Conservation (phyloP, 306 rosid species). For the Senna tora region DNA sequence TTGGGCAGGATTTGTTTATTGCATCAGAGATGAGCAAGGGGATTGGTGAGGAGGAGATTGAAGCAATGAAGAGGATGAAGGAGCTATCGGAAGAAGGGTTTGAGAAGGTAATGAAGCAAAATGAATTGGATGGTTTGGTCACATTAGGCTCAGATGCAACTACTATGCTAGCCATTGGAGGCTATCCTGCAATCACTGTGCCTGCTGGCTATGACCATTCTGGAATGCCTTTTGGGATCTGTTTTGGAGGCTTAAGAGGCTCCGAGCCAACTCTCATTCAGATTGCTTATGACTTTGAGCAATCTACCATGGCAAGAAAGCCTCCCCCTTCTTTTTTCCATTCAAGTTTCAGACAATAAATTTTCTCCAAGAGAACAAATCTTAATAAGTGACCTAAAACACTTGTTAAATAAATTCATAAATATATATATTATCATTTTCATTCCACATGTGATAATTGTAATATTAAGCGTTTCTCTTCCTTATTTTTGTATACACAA, state of each 20-base stretch:
- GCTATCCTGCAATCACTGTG: constrained; percentile 56
- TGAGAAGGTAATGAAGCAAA: constrained; percentile 49
- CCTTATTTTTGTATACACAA: too few relatives aligned
- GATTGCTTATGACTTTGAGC: constrained; percentile 66
- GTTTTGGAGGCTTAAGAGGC: constrained; percentile 56
- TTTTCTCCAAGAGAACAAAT: too few relatives aligned
- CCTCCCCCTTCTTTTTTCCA: constrained; percentile 42
- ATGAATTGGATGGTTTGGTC: constrained; percentile 56
- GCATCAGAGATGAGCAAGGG: constrained; percentile 54
- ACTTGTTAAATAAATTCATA: too few relatives aligned
- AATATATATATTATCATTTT: too few relatives aligned
- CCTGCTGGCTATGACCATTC: constrained; percentile 50
- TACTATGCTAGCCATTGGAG: constrained; percentile 50
- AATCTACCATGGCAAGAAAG: constrained; percentile 51
- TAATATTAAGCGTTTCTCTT: too few relatives aligned
- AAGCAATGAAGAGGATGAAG: constrained; percentile 41
- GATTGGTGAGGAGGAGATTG: constrained; percentile 44
- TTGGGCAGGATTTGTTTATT: constrained; percentile 56
- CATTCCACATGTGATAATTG: too few relatives aligned
- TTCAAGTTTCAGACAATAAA: too few relatives aligned
- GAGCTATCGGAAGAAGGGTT: constrained; percentile 51
- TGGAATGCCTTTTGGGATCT: constrained; percentile 53
- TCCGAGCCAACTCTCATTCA: constrained; percentile 51
- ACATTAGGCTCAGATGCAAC: constrained; percentile 22
- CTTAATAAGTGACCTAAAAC: too few relatives aligned